Evolutionary conservation across 1,139 yeast genomes (phyloP).

Genomic region (Yarrowia galli): DNA sequence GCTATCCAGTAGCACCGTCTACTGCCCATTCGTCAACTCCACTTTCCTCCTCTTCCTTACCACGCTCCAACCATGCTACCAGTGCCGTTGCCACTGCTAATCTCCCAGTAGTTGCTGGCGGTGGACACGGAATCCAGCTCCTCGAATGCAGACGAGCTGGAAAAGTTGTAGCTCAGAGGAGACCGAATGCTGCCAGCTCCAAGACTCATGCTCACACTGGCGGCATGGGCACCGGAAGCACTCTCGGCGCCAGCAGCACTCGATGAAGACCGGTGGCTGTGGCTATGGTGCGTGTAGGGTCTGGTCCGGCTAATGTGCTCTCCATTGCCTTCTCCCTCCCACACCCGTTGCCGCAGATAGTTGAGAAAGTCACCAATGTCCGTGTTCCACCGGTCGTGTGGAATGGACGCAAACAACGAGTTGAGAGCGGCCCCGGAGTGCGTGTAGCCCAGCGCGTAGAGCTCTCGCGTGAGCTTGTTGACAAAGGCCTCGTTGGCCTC

Average conservation of each 20-base stretch:
- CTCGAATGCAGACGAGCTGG: constrained; percentile 33
- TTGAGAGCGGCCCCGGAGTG: constrained; percentile 39
- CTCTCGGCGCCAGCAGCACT: constrained; percentile 7
- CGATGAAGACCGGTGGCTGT: background rate
- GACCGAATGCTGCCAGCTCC: constrained; percentile 29
- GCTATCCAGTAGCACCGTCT: constrained; percentile 27
- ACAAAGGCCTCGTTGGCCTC: constrained; percentile 38
- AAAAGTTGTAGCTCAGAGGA: constrained; percentile 36
- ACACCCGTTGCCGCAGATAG: constrained; percentile 32
- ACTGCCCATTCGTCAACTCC: no score
- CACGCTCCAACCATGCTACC: constrained; percentile 38
- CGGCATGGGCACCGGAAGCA: constrained; percentile 1
- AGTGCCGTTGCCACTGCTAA: constrained; percentile 30
- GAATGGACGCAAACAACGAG: constrained; percentile 38
- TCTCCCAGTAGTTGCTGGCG: constrained; percentile 33
- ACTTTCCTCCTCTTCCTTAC: background rate
- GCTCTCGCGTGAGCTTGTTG: constrained; percentile 39
- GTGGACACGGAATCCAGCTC: constrained; percentile 34
- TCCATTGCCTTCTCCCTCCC: constrained; percentile 24
- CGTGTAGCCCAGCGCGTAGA: constrained; percentile 14
- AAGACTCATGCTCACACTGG: constrained; percentile 7
- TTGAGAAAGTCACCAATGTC: constrained; percentile 29
- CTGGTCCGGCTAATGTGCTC: constrained; percentile 37
- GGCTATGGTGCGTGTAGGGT: constrained; percentile 27
- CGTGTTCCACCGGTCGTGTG: constrained; percentile 38